Base-by-base conservation (phyloP, 1,284 basidiomycete genomes). In the Sutorius eximius region DNA sequence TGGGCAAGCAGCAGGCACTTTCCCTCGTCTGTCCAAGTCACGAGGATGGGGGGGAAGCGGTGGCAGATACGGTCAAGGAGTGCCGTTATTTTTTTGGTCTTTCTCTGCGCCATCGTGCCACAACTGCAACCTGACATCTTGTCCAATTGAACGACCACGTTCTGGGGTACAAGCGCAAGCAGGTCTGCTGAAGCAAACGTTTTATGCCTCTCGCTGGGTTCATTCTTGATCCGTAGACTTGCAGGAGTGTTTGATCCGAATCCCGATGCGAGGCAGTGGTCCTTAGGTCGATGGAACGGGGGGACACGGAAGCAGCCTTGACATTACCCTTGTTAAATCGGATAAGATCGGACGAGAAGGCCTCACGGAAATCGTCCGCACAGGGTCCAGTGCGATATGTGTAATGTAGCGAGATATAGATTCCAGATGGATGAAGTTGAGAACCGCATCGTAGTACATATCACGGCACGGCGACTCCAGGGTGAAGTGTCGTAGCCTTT, bases 121-220 rank as follows among this genome's bases (percentile, higher is more conserved):
- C 51, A 18, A 22, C 27, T 7, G 6, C 15, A 47, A 46, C 59
- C 47, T 27, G 49, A 51, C 45, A 40, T 48, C 50, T 50, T 44
- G 29, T 59, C 32, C 40, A 33, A 49, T 36, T 53, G 33, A 34
- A 50, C 51, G 36, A 36, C 55, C 67, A 68, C 66, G 66, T 68
- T 70, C 56, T 53, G 62, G 66, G 66, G 69, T 69, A 53, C 50
- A 18, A 55, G 36, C 46, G 47, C 45, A 52, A 53, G 33, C 63
- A 61, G 63, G 36, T 45, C 64, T 63, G 61, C 46, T 29, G 40
- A 42, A 48, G 47, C 22, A 48, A 33, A 41, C 22, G 30, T 44
- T 38, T 49, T n/a, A 29, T 48, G 49, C 33, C 49, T 38, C n/a
- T 49, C 38, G 16, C 44, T 13, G 18, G 6, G 22, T 20, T 29